These are phyloP conservation scores for Lactarius indigo DNA, from an alignment of 768 basidiomycete genomes.

Conservation along the genomic window DNA sequence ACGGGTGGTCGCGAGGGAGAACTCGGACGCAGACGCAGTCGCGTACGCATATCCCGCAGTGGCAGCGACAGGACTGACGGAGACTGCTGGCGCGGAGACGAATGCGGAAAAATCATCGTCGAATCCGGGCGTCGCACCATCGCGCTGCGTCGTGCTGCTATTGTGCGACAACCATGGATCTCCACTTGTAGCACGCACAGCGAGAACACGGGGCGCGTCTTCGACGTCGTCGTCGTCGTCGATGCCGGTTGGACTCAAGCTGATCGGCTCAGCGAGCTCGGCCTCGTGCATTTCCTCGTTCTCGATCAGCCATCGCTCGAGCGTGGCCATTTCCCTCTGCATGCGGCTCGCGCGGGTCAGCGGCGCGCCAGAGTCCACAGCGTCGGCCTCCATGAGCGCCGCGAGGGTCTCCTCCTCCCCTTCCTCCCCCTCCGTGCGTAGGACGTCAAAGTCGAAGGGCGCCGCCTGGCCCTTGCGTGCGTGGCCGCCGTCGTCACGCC, in stretches of 20 bases:
- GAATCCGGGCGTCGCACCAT: slow-evolving; percentile 38
- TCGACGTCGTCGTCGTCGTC: slow-evolving; percentile 1
- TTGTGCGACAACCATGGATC: slow-evolving; percentile 25
- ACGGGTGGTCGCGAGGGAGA: neutral
- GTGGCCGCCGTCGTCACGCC: slow-evolving; percentile 29
- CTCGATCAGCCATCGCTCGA: slow-evolving; percentile 61
- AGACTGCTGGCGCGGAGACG: slow-evolving; percentile 50
- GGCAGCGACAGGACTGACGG: slow-evolving; percentile 8
- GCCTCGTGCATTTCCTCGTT: slow-evolving; percentile 35
- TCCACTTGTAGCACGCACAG: neutral
- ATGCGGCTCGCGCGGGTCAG: slow-evolving; percentile 29
- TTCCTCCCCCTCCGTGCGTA: slow-evolving; percentile 30
- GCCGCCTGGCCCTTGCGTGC: slow-evolving; percentile 30
- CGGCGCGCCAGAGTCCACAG: slow-evolving; percentile 25
- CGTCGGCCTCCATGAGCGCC: slow-evolving; percentile 31
- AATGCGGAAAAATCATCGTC: slow-evolving; percentile 83
- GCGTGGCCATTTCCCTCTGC: slow-evolving; percentile 52
- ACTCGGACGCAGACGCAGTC: neutral
- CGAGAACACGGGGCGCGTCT: slow-evolving; percentile 6
- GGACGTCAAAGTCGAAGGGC: slow-evolving; percentile 29
- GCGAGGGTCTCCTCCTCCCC: slow-evolving; percentile 39
- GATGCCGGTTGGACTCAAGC: neutral
- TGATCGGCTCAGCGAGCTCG: slow-evolving; percentile 18
- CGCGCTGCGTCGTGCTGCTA: slow-evolving; percentile 5
- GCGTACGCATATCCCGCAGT: neutral